Evolutionary conservation across 768 basidiomycete species (phyloP).

Genomic region (Clitopilus hobsonii): DNA sequence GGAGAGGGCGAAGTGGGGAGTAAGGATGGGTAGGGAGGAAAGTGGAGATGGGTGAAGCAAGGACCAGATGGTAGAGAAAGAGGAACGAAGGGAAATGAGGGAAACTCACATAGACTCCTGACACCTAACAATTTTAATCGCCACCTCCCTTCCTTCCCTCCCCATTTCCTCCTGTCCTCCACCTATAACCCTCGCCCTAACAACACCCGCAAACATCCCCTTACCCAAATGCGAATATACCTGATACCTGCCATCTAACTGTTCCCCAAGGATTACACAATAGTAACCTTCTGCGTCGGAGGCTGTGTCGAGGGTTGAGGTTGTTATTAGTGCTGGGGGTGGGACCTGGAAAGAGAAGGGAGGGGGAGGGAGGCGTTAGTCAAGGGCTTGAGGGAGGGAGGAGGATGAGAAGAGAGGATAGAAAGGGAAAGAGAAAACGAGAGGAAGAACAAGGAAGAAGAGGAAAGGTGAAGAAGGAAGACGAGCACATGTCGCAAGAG

Average conservation of each 20-base stretch:
- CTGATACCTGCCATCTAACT: constrained; percentile 91
- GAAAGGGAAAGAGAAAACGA: no score
- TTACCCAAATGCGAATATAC: constrained; percentile 95
- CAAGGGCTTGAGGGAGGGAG: no score
- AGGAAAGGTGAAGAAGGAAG: no score
- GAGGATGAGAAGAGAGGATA: no score
- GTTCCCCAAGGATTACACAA: constrained; percentile 88
- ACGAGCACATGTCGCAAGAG: no score
- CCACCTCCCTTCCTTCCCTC: constrained; percentile 72
- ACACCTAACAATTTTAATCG: constrained; percentile 93
- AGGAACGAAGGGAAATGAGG: constrained; percentile 1
- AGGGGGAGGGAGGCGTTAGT: no score
- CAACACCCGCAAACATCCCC: constrained; percentile 98
- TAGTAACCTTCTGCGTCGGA: constrained; percentile 97
- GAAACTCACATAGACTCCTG: constrained; percentile 91
- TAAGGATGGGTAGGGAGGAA: no score
- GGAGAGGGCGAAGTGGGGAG: no score
- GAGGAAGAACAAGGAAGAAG: no score
- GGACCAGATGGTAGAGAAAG: constrained; percentile 1
- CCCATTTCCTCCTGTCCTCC: no score
- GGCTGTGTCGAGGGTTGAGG: constrained; percentile 78
- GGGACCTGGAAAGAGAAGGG: constrained; percentile 31
- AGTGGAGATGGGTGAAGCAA: no score
- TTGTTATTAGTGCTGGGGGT: constrained; percentile 57
- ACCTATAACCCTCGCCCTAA: constrained; percentile 80